Base-by-base conservation (phyloP, 2,329 filamentous ascomycete genomes). In the Microdochium trichocladiopsis region DNA sequence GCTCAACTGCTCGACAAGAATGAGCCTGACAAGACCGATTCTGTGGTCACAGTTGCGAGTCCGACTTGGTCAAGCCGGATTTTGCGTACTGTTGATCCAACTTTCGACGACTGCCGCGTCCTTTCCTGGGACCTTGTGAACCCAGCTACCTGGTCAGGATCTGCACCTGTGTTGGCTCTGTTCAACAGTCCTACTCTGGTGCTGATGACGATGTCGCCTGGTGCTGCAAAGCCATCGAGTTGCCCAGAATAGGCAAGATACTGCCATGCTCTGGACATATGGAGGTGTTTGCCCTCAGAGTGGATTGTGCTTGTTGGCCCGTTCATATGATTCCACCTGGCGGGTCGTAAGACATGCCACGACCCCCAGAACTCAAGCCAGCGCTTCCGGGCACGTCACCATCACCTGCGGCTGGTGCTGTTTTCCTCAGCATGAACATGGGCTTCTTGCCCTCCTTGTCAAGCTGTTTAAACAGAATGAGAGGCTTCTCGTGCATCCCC, bases 371-470 rank as follows among this genome's bases (percentile, higher is more conserved):
- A 25, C 70, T 72, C 24, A 82, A 65, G 11, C 79, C 79, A 6
- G 77, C 79, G 56, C 78, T 81, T 16, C 79, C 78, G 10, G 77
- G 77, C 1, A 72, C 69, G 47, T 78, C 77, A 16, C 58, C 64
- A 50, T 82, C 79, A 23, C 71, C 71, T 50, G 72, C 72, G 10
- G 77, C 77, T 37, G 75, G 77, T 48, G 79, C 81, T 31, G 79
- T 84, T 69, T 84, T 84, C 53, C 94, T 77, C 52, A 99, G 75
- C 94, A 99, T 99, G 65, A 99, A 99, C 94, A 97, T 97, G 22
- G 94, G 94, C 68, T 97, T 99, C 72, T 95, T 88, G 48, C 94
- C 94, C 73, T 97, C 94, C 68, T 92, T 92, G 66, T 97, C 92
- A 52, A 99, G 75, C 67, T 97, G 92, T 72, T 99, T 99, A 73